A percentile compares a stretch with the other conserved stretches of the same genome.
These are phyloP conservation scores for Datisca glomerata DNA, from an alignment of 306 rosid genomes.

Conservation along the genomic window DNA sequence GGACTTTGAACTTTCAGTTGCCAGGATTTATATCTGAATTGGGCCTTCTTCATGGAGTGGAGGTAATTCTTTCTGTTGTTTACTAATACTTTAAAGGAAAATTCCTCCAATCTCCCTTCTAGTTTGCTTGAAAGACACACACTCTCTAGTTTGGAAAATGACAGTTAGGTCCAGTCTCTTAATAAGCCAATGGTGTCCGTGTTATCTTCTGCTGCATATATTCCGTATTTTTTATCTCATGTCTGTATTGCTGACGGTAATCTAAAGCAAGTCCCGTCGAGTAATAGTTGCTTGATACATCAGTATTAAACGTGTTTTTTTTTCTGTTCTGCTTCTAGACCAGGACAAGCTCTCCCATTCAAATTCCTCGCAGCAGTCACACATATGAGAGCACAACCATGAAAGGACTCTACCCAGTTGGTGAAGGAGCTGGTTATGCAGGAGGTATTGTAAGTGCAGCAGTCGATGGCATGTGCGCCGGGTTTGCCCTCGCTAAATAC, in stretches of 20 bases:
- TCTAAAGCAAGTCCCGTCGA: too few species aligned
- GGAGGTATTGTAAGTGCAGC: slow-evolving; percentile 97
- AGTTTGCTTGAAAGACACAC: too few species aligned
- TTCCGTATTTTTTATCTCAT: too few species aligned
- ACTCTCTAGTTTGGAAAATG: too few species aligned
- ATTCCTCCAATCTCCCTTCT: too few species aligned
- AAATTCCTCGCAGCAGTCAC: slow-evolving; percentile 53
- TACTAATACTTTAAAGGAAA: too few species aligned
- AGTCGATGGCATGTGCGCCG: slow-evolving; percentile 87
- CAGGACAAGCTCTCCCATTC: slow-evolving; percentile 88
- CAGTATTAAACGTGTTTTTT: too few species aligned
- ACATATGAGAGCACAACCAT: slow-evolving; percentile 74
- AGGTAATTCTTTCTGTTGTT: slow-evolving; percentile 35
- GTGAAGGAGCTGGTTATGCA: slow-evolving; percentile 99
- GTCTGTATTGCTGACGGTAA: too few species aligned
- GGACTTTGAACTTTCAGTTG: slow-evolving; percentile 42
- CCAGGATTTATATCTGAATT: slow-evolving; percentile 82
- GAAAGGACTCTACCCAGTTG: slow-evolving; percentile 83
- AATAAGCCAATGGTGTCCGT: too few species aligned
- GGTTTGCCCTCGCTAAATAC: slow-evolving; percentile 68
- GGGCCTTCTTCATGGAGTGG: slow-evolving; percentile 97
- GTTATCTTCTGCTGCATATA: too few species aligned
- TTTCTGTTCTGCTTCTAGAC: slow-evolving; percentile 33
- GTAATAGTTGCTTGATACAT: too few species aligned
- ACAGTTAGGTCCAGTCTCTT: too few species aligned